phyloP scores from a whole-genome alignment of 352 stramenopile species.

The Plasmopara halstedii region DNA sequence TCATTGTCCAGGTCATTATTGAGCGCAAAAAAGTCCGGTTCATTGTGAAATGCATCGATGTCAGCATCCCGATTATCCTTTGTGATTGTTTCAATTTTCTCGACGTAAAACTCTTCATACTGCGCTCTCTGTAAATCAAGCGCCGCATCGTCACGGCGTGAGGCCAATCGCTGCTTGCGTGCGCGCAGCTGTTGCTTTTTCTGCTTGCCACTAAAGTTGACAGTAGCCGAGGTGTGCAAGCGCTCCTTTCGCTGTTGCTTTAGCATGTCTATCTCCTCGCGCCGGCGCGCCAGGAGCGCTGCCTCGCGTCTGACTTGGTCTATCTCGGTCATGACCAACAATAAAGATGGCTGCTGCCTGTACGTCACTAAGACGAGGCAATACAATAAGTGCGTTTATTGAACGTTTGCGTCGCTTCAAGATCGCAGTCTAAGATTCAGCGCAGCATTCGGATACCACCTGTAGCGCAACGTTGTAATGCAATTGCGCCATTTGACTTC shows the following conservation, averaged over 20 bases:
- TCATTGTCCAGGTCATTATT: slow-evolving; percentile 65
- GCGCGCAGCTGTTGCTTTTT: slow-evolving; percentile 81
- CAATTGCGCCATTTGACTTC: slow-evolving; percentile 90
- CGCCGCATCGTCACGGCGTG: slow-evolving; percentile 48
- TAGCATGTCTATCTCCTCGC: slow-evolving; percentile 63
- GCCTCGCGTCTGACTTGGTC: slow-evolving; percentile 58
- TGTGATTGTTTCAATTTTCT: slow-evolving; percentile 15
- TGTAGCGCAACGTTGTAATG: slow-evolving; percentile 35
- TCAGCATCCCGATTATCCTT: slow-evolving; percentile 13
- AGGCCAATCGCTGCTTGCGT: slow-evolving; percentile 69
- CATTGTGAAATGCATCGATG: slow-evolving; percentile 34
- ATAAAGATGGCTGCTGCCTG: slow-evolving; percentile 4
- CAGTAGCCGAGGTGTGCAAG: slow-evolving; percentile 38
- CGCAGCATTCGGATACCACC: background rate
- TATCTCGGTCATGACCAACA: slow-evolving; percentile 18
- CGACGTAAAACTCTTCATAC: slow-evolving; percentile 40
- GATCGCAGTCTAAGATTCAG: slow-evolving; percentile 10
- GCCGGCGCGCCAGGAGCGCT: slow-evolving; percentile 56
- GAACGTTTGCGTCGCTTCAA: slow-evolving; percentile 32
- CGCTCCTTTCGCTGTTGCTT: slow-evolving; percentile 79
- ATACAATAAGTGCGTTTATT: background rate
- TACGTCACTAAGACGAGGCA: slow-evolving; percentile 4
- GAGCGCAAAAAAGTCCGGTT: slow-evolving; percentile 57
- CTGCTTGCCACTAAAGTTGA: slow-evolving; percentile 80
- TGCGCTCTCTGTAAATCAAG: slow-evolving; percentile 52